Percentiles rank a stretch among this genome's conserved stretches.
phyloP scores from a whole-genome alignment of 129 eudicot species.

The Silybum marianum region DNA sequence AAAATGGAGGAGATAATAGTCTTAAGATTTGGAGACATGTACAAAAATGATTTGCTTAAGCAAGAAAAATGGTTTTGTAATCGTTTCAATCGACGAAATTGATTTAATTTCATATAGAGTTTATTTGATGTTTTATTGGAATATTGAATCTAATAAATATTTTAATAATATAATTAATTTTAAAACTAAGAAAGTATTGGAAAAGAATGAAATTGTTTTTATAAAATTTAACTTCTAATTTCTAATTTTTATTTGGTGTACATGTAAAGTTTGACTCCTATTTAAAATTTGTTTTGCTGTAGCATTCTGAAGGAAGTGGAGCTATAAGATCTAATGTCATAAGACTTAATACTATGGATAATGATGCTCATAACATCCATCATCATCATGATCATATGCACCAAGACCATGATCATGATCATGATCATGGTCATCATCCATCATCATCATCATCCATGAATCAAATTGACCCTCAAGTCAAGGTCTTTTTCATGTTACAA shows the following conservation, averaged over 20 bases:
- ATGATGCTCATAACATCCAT: constrained; percentile 6
- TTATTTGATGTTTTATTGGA: too few relatives aligned
- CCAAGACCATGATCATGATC: constrained; percentile 20
- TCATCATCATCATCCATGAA: constrained; percentile 43
- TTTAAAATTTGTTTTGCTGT: constrained; percentile 18
- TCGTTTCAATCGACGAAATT: too few relatives aligned
- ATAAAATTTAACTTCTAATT: too few relatives aligned
- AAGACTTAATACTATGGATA: constrained; percentile 52
- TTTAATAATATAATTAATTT: too few relatives aligned
- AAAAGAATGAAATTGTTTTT: too few relatives aligned
- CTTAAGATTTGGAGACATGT: too few relatives aligned
- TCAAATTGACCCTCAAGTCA: constrained; percentile 58
- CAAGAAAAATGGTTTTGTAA: too few relatives aligned
- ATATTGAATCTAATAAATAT: too few relatives aligned
- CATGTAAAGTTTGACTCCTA: background rate
- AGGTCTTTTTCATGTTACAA: constrained; percentile 60
- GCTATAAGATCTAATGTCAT: constrained; percentile 31
- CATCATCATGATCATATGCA: constrained; percentile 31
- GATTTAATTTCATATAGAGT: too few relatives aligned
- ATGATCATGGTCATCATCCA: constrained; percentile 34
- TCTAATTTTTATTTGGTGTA: background rate
- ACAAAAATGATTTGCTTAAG: too few relatives aligned
- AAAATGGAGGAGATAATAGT: too few relatives aligned
- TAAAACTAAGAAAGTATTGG: too few relatives aligned
- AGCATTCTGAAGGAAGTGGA: constrained; percentile 19